Percentiles rank a stretch among this genome's conserved stretches.
These are phyloP conservation scores for Tympanopsis confertula DNA, from an alignment of 2,329 filamentous ascomycete genomes.

Conservation along the genomic window DNA sequence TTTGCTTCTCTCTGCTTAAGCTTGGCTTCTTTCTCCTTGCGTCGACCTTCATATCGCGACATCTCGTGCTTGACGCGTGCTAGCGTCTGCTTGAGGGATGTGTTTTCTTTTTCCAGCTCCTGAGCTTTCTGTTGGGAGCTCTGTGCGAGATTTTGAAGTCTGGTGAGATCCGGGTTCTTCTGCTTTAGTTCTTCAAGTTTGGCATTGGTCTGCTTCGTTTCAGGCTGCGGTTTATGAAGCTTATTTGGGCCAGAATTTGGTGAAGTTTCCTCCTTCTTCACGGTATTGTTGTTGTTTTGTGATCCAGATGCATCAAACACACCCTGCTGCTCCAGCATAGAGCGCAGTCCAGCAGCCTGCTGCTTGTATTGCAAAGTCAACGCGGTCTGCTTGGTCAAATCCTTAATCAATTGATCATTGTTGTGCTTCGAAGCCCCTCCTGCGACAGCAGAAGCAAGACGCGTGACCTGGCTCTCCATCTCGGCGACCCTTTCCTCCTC, in stretches of 20 bases:
- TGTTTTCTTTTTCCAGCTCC: constrained; percentile 25
- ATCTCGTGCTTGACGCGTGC: constrained; percentile 26
- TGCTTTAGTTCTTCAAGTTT: constrained; percentile 18
- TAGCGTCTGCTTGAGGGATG: constrained; percentile 22
- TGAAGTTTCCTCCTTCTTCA: constrained; percentile 7
- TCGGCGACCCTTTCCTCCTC: constrained; percentile 30
- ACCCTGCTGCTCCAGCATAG: constrained; percentile 21
- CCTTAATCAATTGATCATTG: constrained; percentile 24
- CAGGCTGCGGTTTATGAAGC: constrained; percentile 17
- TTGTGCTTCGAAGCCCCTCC: constrained; percentile 14
- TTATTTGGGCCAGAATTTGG: constrained; percentile 3
- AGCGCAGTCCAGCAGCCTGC: constrained; percentile 21
- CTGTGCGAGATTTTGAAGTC: constrained; percentile 18
- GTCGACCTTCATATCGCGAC: constrained; percentile 24
- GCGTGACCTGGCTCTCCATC: constrained; percentile 27
- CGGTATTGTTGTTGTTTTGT: constrained; percentile 9
- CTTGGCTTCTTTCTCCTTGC: constrained; percentile 25
- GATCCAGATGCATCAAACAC: constrained; percentile 18
- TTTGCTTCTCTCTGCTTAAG: constrained; percentile 24
- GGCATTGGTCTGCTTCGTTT: constrained; percentile 18
- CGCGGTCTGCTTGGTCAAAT: constrained; percentile 28
- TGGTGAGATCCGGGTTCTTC: constrained; percentile 17
- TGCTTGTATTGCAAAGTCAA: constrained; percentile 28
- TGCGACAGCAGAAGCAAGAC: constrained; percentile 24
- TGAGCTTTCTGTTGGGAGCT: constrained; percentile 25